Conservation (phyloP, 192 early-diverging fungal species). For the Backusella westeae region DNA sequence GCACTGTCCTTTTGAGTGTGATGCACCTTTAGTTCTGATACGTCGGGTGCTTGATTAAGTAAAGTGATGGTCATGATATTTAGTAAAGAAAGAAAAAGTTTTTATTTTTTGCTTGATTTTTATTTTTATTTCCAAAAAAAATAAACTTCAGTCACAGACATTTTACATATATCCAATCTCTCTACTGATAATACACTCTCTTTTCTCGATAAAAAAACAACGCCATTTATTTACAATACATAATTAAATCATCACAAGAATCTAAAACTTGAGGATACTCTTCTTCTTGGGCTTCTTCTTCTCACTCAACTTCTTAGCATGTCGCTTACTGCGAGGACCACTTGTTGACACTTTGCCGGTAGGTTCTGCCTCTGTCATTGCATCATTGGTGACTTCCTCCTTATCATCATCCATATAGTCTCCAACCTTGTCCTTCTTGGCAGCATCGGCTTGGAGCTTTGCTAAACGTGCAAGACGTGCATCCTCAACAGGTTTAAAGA, state of each 20-base stretch:
- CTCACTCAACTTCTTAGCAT: conserved; percentile 21
- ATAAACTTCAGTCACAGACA: neutral
- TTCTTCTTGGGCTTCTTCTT: conserved; percentile 29
- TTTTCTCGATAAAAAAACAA: neutral
- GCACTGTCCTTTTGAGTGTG: conserved; percentile 18
- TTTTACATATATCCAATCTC: too few relatives aligned
- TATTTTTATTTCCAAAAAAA: neutral
- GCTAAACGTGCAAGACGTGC: conserved; percentile 47
- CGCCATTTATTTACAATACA: neutral
- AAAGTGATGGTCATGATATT: conserved; percentile 32
- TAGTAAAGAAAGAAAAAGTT: conserved; percentile 9
- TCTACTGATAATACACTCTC: neutral
- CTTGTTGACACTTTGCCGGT: conserved; percentile 49
- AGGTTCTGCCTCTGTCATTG: conserved; percentile 31
- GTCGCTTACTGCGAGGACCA: conserved; percentile 33
- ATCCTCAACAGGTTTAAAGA: conserved; percentile 56
- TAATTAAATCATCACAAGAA: neutral
- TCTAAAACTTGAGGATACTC: conserved; percentile 8
- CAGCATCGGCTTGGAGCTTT: conserved; percentile 31
- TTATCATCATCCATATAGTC: conserved; percentile 12
- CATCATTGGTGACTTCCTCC: conserved; percentile 8
- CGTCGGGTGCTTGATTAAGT: conserved; percentile 25
- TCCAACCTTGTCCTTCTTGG: conserved; percentile 20
- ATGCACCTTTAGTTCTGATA: conserved; percentile 11
- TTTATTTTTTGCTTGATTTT: neutral